Evolutionary conservation across 306 rosid species (phyloP).

Genomic region (Vigna unguiculata): DNA sequence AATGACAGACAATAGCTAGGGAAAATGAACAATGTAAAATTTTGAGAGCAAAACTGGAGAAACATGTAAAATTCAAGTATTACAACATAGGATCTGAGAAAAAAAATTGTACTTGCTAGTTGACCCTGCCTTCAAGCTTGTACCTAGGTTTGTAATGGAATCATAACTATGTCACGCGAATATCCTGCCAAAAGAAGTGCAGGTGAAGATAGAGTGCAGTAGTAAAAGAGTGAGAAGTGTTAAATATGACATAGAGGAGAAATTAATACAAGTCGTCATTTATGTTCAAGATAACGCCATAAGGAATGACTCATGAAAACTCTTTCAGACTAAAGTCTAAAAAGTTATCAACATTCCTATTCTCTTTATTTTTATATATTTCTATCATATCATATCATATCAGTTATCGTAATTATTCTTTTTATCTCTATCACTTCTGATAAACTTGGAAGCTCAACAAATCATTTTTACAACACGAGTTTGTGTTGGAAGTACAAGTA

Average conservation of each 20-base stretch:
- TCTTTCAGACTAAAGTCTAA: not conserved
- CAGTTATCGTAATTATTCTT: not conserved
- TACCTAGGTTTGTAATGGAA: conserved; percentile 27
- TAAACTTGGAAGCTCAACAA: not conserved
- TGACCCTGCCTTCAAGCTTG: conserved; percentile 19
- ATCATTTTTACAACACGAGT: not conserved
- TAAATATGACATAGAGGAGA: not conserved
- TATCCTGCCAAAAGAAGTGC: conserved; percentile 41
- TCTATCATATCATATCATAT: not conserved
- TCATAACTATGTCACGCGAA: conserved; percentile 15
- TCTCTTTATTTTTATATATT: not conserved
- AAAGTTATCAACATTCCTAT: not conserved
- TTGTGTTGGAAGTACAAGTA: conserved; percentile 8
- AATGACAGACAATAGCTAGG: conserved; percentile 18
- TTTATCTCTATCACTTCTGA: not conserved
- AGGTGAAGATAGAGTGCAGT: not conserved
- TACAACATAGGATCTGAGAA: conserved; percentile 23
- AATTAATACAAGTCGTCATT: not conserved
- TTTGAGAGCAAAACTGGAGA: conserved; percentile 12
- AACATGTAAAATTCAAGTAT: conserved; percentile 26
- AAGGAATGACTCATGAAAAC: not conserved
- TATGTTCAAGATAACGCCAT: not conserved
- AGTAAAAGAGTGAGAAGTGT: not conserved
- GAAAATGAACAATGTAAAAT: conserved; percentile 6
- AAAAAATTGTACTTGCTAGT: conserved; percentile 29